Percentiles rank a stretch among this genome's conserved stretches.
phyloP scores from a whole-genome alignment of 768 basidiomycete species.

The Pulveroboletus sp. region DNA sequence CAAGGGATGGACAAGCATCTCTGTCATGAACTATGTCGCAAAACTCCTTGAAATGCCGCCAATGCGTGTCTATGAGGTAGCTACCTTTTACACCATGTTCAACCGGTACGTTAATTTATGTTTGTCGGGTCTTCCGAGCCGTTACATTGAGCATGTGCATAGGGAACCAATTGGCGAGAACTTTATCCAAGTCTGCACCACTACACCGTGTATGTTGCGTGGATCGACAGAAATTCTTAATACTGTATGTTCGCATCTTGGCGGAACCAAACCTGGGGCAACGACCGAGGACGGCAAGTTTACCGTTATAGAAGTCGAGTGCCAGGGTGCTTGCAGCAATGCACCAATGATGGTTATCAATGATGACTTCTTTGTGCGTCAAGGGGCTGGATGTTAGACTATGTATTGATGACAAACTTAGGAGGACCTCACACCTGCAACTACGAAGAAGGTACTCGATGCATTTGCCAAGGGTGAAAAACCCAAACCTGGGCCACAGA shows the following conservation, averaged over 20 bases:
- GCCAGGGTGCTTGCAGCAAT: constrained; percentile 97
- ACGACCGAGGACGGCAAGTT: constrained; percentile 97
- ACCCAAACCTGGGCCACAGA: constrained; percentile 93
- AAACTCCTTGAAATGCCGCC: constrained; percentile 90
- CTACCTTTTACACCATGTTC: constrained; percentile 99
- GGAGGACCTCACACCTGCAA: constrained; percentile 81
- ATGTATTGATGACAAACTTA: constrained; percentile 29
- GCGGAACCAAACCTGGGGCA: constrained; percentile 80
- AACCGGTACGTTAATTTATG: constrained; percentile 66
- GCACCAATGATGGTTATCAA: constrained; percentile 95
- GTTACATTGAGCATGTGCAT: neutral
- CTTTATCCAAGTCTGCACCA: constrained; percentile 98
- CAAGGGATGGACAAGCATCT: constrained; percentile 97
- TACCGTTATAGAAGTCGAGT: constrained; percentile 97
- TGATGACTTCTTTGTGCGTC: constrained; percentile 92
- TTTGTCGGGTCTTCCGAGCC: neutral
- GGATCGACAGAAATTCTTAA: constrained; percentile 90
- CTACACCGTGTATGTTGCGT: constrained; percentile 95
- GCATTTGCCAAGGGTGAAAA: constrained; percentile 79
- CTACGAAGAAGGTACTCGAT: constrained; percentile 77
- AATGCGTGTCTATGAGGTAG: constrained; percentile 99
- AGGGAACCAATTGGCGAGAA: constrained; percentile 93
- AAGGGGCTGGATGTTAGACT: neutral
- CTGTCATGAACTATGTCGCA: constrained; percentile 98
- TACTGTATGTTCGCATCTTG: constrained; percentile 79